Percentiles rank a stretch among this genome's conserved stretches.
Evolutionary conservation across 179 eudicot species (phyloP).

Genomic region (Spinacia oleracea): DNA sequence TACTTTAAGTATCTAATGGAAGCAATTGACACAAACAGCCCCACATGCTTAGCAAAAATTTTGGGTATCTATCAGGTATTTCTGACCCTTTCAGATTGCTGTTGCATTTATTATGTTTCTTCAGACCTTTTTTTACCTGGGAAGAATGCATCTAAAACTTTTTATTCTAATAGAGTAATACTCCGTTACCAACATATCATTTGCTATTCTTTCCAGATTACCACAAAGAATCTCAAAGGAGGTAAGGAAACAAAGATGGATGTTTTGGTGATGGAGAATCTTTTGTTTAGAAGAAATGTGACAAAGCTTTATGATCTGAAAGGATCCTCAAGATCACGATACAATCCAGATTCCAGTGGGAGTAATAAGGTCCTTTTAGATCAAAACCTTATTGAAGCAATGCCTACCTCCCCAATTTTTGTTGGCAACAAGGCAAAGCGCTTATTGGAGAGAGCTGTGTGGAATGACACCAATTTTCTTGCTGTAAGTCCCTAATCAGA

Average conservation of each 20-base stretch:
- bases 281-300: conserved; percentile 77
- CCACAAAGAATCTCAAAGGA: conserved; percentile 78
- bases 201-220: conserved; percentile 45
- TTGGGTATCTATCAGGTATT: conserved; percentile 96
- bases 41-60: conserved; percentile 94
- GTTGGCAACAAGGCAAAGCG: conserved; percentile 98
- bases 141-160: neutral
- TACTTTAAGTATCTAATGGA: conserved; percentile 86
- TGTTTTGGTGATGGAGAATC: conserved; percentile 96
- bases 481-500: conserved; percentile 61
- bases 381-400: conserved; percentile 97
- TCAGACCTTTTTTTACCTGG: neutral
- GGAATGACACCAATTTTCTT: conserved; percentile 98
- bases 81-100: conserved; percentile 11
- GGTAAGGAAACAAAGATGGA: conserved; percentile 96
- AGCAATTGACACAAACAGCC: conserved; percentile 76
- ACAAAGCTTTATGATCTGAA: conserved; percentile 90
- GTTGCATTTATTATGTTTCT: neutral
- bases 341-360: conserved; percentile 91
- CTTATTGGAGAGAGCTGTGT: conserved; percentile 88
- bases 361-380: conserved; percentile 92
- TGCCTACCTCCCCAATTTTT: conserved; percentile 97
- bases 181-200: too few species aligned
- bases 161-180: neutral
- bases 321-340: conserved; percentile 94